Base-by-base conservation (phyloP, 768 basidiomycete species). In the Phaffia australis region DNA sequence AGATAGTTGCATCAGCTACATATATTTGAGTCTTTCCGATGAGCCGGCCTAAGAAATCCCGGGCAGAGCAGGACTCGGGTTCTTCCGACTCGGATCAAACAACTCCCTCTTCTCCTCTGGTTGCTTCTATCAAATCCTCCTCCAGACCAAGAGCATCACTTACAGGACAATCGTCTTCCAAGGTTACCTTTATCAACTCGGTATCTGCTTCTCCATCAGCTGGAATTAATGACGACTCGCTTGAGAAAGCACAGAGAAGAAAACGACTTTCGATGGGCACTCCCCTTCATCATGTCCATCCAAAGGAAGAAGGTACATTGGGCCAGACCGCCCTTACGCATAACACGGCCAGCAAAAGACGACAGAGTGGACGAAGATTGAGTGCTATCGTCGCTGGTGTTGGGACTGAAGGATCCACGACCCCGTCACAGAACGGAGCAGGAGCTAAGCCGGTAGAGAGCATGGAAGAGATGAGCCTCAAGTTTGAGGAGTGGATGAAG, bases 401-500 rank as follows among this genome's bases (percentile, higher is more conserved):
- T 46, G 16, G 18, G 5, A 49, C 6, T 2, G 59, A 35, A 4
- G 35, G 35, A 42, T 4, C 35, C 11, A 11, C 35, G 11, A 11
- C 35, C 11, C 4, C 4, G 11, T 27, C 50, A 18, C 6, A 14
- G 2, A 25, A 48, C 21, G 59, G 47, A 25, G 59, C 48, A 25
- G 35, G 35, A 42, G 35, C 35, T 11, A 42, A 60, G 59, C 47
- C 19, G 42, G 32, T 42, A 42, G 66, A 67, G 56, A 69, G 60
- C 46, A 77, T 86, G 70, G 88, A 93, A 70, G 82, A 91, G n/a
- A 88, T 89, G 83, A 89, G 81, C 77, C 87, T 85, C 49, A 95
- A 92, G 72, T 95, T 87, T 73, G 95, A 99, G 75, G 92, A 98
- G 77, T 98, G 95, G 95, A 98, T 99, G 94, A 98, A 98, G 80